These are phyloP conservation scores for Camelina hispida DNA, from an alignment of 345 rosid genomes.

Conservation along the genomic window DNA sequence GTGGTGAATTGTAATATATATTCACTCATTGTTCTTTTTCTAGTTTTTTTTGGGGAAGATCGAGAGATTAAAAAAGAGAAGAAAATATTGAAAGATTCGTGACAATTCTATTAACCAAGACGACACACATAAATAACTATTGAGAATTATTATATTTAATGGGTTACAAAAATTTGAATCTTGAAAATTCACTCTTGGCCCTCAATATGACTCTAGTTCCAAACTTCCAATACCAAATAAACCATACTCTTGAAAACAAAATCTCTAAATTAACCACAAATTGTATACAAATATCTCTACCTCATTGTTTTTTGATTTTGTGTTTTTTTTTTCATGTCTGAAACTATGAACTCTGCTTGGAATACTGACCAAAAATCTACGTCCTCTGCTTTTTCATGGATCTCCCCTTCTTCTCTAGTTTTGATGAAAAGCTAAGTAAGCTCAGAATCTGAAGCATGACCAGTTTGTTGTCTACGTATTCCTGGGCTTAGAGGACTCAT, in stretches of 20 bases:
- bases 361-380: neutral
- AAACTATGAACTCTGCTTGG: constrained; percentile 9
- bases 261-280: constrained; percentile 6
- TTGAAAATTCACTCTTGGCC: too few relatives aligned
- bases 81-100: too few relatives aligned
- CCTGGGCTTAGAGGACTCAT: constrained; percentile 42
- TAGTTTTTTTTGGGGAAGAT: too few relatives aligned
- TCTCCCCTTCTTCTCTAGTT: constrained; percentile 4
- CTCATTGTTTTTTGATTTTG: neutral
- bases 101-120: too few relatives aligned
- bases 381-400: neutral
- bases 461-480: constrained; percentile 43
- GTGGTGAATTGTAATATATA: too few relatives aligned
- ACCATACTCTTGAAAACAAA: constrained; percentile 22
- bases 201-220: too few relatives aligned
- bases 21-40: too few relatives aligned
- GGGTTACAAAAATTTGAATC: too few relatives aligned
- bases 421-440: constrained; percentile 34
- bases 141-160: too few relatives aligned
- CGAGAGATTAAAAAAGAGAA: too few relatives aligned
- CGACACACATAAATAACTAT: too few relatives aligned
- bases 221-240: neutral
- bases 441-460: constrained; percentile 49
- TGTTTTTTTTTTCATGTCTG: neutral
- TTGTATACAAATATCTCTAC: constrained; percentile 13